A percentile compares a stretch with the other conserved stretches of the same genome.
phyloP scores from a whole-genome alignment of 805 yeast species.

The Wickerhamomyces tratensis region DNA sequence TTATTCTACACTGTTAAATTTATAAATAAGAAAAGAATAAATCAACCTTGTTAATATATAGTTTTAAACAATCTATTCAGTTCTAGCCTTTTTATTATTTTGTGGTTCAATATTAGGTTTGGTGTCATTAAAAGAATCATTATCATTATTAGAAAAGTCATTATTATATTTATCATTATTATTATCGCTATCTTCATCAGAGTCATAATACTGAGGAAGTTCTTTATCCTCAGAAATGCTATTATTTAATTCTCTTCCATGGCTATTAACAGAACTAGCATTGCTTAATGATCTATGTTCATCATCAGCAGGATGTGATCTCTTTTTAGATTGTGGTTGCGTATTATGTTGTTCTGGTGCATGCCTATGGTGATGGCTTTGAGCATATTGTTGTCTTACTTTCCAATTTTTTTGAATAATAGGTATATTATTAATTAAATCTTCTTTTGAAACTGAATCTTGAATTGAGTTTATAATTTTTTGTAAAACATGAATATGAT shows the following conservation, averaged over 20 bases:
- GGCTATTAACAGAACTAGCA: too few species aligned
- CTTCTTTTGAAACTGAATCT: constrained; percentile 79
- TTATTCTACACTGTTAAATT: too few species aligned
- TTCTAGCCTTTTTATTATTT: not conserved
- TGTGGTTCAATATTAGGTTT: too few species aligned
- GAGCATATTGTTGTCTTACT: constrained; percentile 26
- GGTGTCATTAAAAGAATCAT: too few species aligned
- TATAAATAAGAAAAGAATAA: too few species aligned
- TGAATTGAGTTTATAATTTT: constrained; percentile 77
- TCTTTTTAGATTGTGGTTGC: constrained; percentile 3
- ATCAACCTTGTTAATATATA: too few species aligned
- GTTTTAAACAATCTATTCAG: not conserved
- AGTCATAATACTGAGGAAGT: not conserved
- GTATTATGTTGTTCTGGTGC: not conserved
- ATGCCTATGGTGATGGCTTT: not conserved
- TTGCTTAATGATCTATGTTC: too few species aligned
- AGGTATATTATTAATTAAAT: constrained; percentile 48
- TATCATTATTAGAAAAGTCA: not conserved
- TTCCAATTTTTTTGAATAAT: constrained; percentile 56
- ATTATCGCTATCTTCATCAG: not conserved
- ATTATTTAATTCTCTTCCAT: too few species aligned
- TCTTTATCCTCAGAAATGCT: not conserved
- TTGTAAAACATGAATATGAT: constrained; percentile 71
- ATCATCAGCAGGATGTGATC: not conserved
- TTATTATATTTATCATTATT: not conserved